Evolutionary conservation across 139 green algal genomes (phyloP).

Genomic region (Diplosphaera chodatii): DNA sequence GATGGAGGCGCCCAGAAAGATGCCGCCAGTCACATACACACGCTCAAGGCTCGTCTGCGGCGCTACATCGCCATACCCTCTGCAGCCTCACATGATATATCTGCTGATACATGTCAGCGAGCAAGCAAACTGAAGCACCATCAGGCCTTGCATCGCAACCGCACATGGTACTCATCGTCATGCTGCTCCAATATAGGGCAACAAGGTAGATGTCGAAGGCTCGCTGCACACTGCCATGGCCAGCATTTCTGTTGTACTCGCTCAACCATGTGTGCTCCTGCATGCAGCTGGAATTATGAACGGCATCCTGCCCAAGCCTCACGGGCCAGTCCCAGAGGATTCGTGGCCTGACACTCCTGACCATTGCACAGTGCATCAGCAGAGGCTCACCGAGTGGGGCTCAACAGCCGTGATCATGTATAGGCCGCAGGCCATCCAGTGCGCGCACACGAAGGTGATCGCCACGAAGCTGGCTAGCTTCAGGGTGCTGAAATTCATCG

Average conservation of each 20-base stretch:
- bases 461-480: constrained; percentile 14
- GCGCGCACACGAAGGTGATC: constrained; percentile 24
- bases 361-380: neutral
- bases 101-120: no score
- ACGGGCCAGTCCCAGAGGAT: no score
- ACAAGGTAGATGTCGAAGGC: constrained; percentile 38
- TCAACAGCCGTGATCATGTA: constrained; percentile 18
- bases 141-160: no score
- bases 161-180: constrained; percentile 70
- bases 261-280: constrained; percentile 23
- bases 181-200: constrained; percentile 62
- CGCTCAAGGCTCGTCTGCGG: constrained; percentile 51
- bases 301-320: no score
- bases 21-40: constrained; percentile 16
- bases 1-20: constrained; percentile 8
- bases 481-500: constrained; percentile 12
- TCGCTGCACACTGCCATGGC: constrained; percentile 15
- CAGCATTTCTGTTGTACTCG: constrained; percentile 20
- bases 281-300: no score
- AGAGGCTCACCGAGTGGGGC: neutral
- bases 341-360: no score
- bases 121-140: no score
- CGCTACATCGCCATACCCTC: constrained; percentile 66
- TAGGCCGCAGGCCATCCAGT: constrained; percentile 29
- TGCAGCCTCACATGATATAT: no score